phyloP scores from a whole-genome alignment of 1,284 basidiomycete species.

The Termitomyces sp. region DNA sequence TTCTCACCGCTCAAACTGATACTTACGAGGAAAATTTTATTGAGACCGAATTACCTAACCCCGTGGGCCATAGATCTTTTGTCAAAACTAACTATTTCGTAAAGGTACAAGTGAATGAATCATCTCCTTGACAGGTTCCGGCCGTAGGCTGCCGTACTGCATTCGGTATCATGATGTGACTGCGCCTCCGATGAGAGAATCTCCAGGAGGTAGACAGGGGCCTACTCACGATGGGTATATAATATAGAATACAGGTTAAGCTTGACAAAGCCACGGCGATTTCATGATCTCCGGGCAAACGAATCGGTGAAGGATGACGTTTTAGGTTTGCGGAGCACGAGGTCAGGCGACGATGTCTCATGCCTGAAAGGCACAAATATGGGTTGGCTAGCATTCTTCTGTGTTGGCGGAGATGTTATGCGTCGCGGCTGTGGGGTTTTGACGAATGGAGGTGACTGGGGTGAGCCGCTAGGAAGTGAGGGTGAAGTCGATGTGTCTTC shows the following conservation, averaged over 20 bases:
- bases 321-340: constrained; percentile 48
- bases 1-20: no score
- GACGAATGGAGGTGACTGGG: constrained; percentile 8
- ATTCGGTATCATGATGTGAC: constrained; percentile 7
- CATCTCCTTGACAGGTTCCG: constrained; percentile 7
- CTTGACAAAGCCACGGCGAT: neutral
- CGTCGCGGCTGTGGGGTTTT: constrained; percentile 22
- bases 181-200: neutral
- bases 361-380: constrained; percentile 53
- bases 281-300: constrained; percentile 9
- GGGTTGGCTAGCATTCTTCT: constrained; percentile 25
- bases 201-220: neutral
- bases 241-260: neutral
- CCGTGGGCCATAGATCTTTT: neutral
- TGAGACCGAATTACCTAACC: neutral
- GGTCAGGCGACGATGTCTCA: constrained; percentile 51
- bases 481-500: constrained; percentile 12
- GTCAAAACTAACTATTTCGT: neutral
- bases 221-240: constrained; percentile 14
- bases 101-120: neutral
- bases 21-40: neutral
- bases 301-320: constrained; percentile 8
- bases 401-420: constrained; percentile 13
- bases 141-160: constrained; percentile 4
- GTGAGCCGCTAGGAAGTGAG: constrained; percentile 9